Base-by-base conservation (phyloP, 805 yeast species). In the Kuraishia floccosa region DNA sequence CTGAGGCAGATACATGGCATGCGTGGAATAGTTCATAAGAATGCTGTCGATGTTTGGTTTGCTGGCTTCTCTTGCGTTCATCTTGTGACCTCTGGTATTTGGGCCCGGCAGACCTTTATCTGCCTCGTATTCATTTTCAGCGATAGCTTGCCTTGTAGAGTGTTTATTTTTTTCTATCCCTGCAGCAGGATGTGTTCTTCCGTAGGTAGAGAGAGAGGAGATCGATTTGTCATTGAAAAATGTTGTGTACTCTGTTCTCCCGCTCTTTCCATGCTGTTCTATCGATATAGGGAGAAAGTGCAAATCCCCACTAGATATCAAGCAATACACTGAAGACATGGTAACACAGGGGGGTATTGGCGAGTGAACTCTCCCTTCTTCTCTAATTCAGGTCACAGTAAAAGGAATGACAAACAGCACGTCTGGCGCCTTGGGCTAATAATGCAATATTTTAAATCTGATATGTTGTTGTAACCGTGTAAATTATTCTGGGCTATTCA, bases 1-100 rank as follows among this genome's bases (percentile, higher is more conserved):
- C 31, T 60, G 57, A 2, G 76, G 73, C 17, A 70, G 49, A 40
- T 66, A 70, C 9, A 69, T 48, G 1, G 76, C 65, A 38, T 65
- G 72, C 3, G 73, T 54, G 9, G 60, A 49, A 36, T 63, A 62
- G 21, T 39, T 38, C 14, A 42, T 43, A 10, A 49, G 30, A 4
- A 49, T 23, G 21, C 17, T 15, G 11, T 24, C 27, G 11, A 30
- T 9, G 17, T 26, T 19, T 10, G 22, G 10, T 10, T 19, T 19
- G n/a, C n/a, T n/a, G n/a, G n/a, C n/a, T n/a, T n/a, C n/a, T n/a
- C n/a, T n/a, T n/a, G n/a, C n/a, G n/a, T n/a, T n/a, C n/a, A n/a
- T n/a, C n/a, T n/a, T n/a, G n/a, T n/a, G n/a, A n/a, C n/a, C n/a
- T n/a, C n/a, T n/a, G n/a, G n/a, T n/a, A n/a, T n/a, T n/a, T n/a